A percentile compares a stretch with the other conserved stretches of the same genome.
Conservation (phyloP, 208 protist species). For the Zelonia costaricensis region DNA sequence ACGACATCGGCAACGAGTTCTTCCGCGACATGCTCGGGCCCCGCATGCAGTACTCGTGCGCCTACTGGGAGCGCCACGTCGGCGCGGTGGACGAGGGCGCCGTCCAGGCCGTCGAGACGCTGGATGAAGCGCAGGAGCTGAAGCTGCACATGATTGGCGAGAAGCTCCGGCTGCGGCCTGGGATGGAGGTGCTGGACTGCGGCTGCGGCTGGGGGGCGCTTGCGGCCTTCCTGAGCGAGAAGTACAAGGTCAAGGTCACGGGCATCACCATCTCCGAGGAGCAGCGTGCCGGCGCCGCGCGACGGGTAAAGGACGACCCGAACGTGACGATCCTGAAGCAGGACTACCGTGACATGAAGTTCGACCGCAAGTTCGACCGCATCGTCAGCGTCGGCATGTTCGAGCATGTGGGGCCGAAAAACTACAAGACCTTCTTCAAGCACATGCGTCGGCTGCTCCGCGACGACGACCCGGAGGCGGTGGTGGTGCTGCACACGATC, state of each 20-base stretch:
- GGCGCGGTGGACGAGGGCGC: slow-evolving; percentile 16
- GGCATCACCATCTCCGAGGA: slow-evolving; percentile 79
- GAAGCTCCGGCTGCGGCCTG: slow-evolving; percentile 64
- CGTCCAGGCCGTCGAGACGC: slow-evolving; percentile 21
- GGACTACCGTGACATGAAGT: slow-evolving; percentile 77
- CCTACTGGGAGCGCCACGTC: slow-evolving; percentile 51
- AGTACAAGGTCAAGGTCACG: slow-evolving; percentile 58
- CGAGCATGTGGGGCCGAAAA: slow-evolving; percentile 82
- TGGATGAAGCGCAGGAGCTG: slow-evolving; percentile 73
- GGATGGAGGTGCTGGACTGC: slow-evolving; percentile 72
- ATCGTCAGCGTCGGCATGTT: slow-evolving; percentile 88
- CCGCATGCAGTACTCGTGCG: slow-evolving; percentile 81
- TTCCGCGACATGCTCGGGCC: slow-evolving; percentile 68
- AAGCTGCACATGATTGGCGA: slow-evolving; percentile 80
- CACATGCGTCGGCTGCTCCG: slow-evolving; percentile 55
- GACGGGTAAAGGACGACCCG: slow-evolving; percentile 22
- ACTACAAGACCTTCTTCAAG: slow-evolving; percentile 75
- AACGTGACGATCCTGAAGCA: slow-evolving; percentile 53
- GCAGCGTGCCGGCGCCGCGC: slow-evolving; percentile 43
- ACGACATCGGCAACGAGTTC: slow-evolving; percentile 75
- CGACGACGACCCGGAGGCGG: slow-evolving; percentile 53
- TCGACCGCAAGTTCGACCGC: slow-evolving; percentile 51
- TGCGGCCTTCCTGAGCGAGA: slow-evolving; percentile 51
- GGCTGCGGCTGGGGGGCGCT: slow-evolving; percentile 85
- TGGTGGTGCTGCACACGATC: slow-evolving; percentile 76